Evolutionary conservation across 129 eudicot species (phyloP).

Genomic region (Glebionis coronaria): DNA sequence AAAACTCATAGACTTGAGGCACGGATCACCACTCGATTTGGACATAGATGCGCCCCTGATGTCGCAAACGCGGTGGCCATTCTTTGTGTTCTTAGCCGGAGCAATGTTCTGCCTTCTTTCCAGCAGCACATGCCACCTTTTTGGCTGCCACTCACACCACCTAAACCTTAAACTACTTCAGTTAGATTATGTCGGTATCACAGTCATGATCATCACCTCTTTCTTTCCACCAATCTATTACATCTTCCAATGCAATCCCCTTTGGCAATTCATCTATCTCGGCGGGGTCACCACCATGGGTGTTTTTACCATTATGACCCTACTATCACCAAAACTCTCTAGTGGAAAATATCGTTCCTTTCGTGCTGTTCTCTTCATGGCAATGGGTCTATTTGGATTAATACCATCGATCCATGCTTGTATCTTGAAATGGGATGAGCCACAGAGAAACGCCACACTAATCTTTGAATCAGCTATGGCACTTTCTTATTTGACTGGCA

Average conservation of each 20-base stretch:
- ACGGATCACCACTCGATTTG: conserved; percentile 32
- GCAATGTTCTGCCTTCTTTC: conserved; percentile 96
- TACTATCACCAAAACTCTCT: conserved; percentile 76
- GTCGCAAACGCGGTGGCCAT: conserved; percentile 68
- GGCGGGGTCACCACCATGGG: conserved; percentile 75
- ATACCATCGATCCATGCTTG: conserved; percentile 73
- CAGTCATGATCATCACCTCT: conserved; percentile 90
- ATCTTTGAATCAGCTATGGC: conserved; percentile 79
- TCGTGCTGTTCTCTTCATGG: conserved; percentile 64
- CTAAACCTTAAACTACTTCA: conserved; percentile 51
- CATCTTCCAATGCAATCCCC: conserved; percentile 74
- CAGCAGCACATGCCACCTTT: conserved; percentile 90
- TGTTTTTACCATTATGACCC: conserved; percentile 54
- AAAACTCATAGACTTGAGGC: conserved; percentile 52
- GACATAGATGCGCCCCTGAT: conserved; percentile 31
- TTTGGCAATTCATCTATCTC: conserved; percentile 75
- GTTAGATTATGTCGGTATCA: conserved; percentile 73
- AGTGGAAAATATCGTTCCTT: conserved; percentile 60
- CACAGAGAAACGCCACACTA: conserved; percentile 54
- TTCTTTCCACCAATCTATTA: conserved; percentile 94
- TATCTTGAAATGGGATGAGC: conserved; percentile 65
- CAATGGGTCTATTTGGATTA: conserved; percentile 86
- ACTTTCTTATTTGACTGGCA: conserved; percentile 66
- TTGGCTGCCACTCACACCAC: conserved; percentile 81
- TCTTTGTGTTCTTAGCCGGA: conserved; percentile 69